Conservation (phyloP, 345 rosid species). For the Salix koriyanagi region DNA sequence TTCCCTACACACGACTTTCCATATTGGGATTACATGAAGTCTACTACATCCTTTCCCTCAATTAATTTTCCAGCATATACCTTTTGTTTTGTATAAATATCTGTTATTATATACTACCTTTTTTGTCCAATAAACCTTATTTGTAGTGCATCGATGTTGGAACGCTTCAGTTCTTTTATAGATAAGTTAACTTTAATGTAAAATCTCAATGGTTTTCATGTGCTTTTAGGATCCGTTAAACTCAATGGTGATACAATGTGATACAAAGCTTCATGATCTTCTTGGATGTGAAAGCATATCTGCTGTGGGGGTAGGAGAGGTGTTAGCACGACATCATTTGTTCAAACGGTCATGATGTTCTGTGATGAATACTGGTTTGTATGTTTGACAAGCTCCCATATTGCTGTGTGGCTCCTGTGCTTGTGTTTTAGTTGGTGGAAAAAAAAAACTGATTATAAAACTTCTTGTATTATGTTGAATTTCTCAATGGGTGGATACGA, state of each 20-base stretch:
- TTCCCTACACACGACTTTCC: neutral
- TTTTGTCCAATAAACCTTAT: neutral
- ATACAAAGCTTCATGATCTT: slow-evolving; percentile 69
- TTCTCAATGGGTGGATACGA: neutral
- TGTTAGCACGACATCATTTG: slow-evolving; percentile 65
- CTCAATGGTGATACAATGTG: slow-evolving; percentile 76
- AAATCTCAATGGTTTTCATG: slow-evolving; percentile 6
- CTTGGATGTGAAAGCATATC: slow-evolving; percentile 88
- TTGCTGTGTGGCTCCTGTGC: neutral
- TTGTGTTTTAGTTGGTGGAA: neutral
- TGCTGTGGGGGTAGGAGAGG: slow-evolving; percentile 67
- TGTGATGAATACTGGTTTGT: slow-evolving; percentile 37
- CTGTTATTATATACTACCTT: neutral
- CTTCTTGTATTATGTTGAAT: neutral
- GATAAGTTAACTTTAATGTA: slow-evolving; percentile 3
- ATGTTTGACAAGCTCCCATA: neutral
- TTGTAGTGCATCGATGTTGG: neutral
- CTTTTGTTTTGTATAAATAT: neutral
- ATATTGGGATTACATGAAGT: neutral
- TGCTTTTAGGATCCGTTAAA: slow-evolving; percentile 60
- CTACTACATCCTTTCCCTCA: neutral
- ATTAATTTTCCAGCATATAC: neutral
- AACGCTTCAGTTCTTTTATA: neutral
- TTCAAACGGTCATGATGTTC: slow-evolving; percentile 51
- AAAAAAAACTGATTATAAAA: too few relatives aligned